A percentile compares a stretch with the other conserved stretches of the same genome.
Conservation (phyloP, 257 asterid species). For the Plantago major region DNA sequence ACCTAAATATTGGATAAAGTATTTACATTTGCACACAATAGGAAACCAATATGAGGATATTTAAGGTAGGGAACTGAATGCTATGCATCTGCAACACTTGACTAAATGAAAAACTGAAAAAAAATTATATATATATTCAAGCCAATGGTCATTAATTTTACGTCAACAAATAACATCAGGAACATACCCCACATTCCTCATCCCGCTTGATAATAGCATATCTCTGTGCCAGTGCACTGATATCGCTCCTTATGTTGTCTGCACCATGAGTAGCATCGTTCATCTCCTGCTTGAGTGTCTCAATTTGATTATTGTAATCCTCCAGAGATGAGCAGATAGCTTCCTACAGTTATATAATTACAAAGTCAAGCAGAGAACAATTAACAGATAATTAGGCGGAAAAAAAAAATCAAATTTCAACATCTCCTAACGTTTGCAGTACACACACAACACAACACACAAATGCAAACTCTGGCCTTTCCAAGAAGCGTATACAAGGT, state of each 20-base stretch:
- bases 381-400: background rate
- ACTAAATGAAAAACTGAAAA: background rate
- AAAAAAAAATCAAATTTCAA: constrained; percentile 11
- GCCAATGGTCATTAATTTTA: background rate
- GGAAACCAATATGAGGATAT: constrained; percentile 13
- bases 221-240: constrained; percentile 87
- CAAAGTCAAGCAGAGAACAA: constrained; percentile 11
- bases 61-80: constrained; percentile 9
- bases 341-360: constrained; percentile 50
- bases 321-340: constrained; percentile 96
- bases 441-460: constrained; percentile 4
- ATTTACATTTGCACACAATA: constrained; percentile 3
- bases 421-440: constrained; percentile 3
- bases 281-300: constrained; percentile 95
- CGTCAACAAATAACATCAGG: constrained; percentile 13
- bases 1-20: constrained; percentile 15
- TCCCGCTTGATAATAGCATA: constrained; percentile 77
- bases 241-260: constrained; percentile 92
- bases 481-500: background rate
- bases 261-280: constrained; percentile 97
- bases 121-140: background rate
- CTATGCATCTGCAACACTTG: constrained; percentile 3
- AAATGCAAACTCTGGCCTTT: background rate
- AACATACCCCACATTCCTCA: constrained; percentile 96
- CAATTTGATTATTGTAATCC: constrained; percentile 94